A percentile compares a stretch with the other conserved stretches of the same genome.
Evolutionary conservation across 495 filamentous ascomycete species (phyloP).

Genomic region (Podospora sp.): DNA sequence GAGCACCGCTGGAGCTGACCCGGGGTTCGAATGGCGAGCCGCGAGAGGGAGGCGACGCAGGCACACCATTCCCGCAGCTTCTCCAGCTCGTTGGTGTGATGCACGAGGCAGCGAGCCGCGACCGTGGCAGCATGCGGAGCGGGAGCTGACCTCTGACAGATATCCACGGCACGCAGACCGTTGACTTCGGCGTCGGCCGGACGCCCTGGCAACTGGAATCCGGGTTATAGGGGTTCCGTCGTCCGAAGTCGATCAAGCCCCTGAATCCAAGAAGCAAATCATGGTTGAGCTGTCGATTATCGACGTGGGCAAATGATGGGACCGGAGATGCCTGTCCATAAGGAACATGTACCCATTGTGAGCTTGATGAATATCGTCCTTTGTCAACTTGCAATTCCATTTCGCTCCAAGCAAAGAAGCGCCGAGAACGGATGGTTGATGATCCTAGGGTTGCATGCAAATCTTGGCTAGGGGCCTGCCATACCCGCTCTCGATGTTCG

Average conservation of each 20-base stretch:
- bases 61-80: background rate
- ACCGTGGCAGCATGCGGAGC: constrained; percentile 18
- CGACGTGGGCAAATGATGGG: background rate
- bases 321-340: background rate
- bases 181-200: background rate
- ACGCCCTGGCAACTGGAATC: constrained; percentile 1
- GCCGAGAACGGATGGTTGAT: background rate
- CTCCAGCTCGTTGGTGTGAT: background rate
- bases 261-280: background rate
- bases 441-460: constrained; percentile 5
- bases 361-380: background rate
- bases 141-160: constrained; percentile 10
- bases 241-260: constrained; percentile 1
- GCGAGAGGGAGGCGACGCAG: background rate
- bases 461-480: background rate
- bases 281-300: background rate
- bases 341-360: background rate
- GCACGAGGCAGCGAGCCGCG: background rate
- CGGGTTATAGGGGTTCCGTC: constrained; percentile 5
- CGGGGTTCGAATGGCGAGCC: background rate
- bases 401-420: background rate
- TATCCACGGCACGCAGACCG: constrained; percentile 4
- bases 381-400: background rate
- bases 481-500: background rate
- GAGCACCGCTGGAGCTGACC: background rate